phyloP scores from a whole-genome alignment of 805 yeast species.

The Blastobotrys chiropterorum region DNA sequence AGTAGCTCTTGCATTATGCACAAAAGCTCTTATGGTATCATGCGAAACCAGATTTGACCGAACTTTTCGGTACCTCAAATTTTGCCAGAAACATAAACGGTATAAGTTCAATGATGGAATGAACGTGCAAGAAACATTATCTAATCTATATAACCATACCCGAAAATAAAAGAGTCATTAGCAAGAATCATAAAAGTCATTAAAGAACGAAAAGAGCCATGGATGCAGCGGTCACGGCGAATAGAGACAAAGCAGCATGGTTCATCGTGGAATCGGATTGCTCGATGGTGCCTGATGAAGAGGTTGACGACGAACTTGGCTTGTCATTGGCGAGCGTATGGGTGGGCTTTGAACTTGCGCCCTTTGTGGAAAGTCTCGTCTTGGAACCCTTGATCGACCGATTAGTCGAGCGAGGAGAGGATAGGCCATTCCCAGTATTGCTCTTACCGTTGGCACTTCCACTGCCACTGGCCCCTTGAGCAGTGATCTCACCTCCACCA shows the following conservation, averaged over 20 bases:
- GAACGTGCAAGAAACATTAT: too few relatives aligned
- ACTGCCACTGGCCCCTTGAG: not conserved
- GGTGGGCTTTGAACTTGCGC: not conserved
- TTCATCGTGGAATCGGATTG: not conserved
- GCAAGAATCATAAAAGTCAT: not conserved
- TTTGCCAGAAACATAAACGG: too few relatives aligned
- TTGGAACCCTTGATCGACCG: not conserved
- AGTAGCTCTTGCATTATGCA: too few relatives aligned
- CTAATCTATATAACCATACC: not conserved
- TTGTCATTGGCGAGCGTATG: not conserved
- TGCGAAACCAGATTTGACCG: too few relatives aligned
- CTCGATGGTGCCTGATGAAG: not conserved
- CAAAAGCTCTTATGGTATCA: too few relatives aligned
- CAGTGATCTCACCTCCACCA: not conserved
- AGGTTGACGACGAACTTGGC: not conserved
- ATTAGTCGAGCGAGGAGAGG: not conserved
- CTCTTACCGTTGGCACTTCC: not conserved
- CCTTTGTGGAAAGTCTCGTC: not conserved
- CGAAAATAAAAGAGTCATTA: not conserved
- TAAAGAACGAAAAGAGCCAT: not conserved
- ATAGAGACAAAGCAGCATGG: not conserved
- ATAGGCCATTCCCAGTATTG: not conserved
- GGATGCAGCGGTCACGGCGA: not conserved
- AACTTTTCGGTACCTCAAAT: too few relatives aligned
- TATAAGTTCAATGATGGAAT: too few relatives aligned